These are phyloP conservation scores for Penicillium coprophilum DNA, from an alignment of 495 filamentous ascomycete genomes.

Conservation along the genomic window DNA sequence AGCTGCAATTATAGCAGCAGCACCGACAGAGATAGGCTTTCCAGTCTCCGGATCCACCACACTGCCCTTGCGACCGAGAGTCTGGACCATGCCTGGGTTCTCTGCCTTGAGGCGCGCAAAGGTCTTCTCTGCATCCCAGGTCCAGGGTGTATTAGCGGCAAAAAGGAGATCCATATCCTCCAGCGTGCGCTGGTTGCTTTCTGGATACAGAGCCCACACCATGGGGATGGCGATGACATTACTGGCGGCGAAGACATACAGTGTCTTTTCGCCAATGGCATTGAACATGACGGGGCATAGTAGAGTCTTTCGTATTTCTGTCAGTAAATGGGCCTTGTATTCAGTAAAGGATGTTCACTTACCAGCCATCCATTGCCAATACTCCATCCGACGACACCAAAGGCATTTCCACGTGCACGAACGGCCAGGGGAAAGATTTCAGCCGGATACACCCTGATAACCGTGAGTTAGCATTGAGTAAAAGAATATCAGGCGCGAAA, in stretches of 20 bases:
- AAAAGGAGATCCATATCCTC: conserved; percentile 71
- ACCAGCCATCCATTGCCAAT: conserved; percentile 69
- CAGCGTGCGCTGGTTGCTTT: conserved; percentile 65
- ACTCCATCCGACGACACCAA: conserved; percentile 71
- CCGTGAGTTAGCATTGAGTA: neutral
- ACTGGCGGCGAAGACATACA: conserved; percentile 64
- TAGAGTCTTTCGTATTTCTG: conserved; percentile 42
- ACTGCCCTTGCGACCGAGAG: conserved; percentile 46
- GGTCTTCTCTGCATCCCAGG: conserved; percentile 64
- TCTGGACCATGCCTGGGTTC: conserved; percentile 49
- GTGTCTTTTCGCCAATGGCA: conserved; percentile 61
- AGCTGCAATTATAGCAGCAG: conserved; percentile 3
- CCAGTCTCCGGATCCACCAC: conserved; percentile 50
- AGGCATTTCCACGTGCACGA: conserved; percentile 69
- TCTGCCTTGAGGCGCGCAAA: conserved; percentile 54
- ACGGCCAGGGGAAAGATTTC: conserved; percentile 71
- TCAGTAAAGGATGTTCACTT: conserved; percentile 12
- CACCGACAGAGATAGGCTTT: conserved; percentile 21
- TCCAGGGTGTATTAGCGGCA: conserved; percentile 57
- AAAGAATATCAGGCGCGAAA: accelerated
- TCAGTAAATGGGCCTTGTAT: neutral
- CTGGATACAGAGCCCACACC: conserved; percentile 69
- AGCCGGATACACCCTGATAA: conserved; percentile 57
- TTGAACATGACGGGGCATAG: conserved; percentile 65
- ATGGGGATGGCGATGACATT: conserved; percentile 64